Conservation (phyloP, 176 grass and related monocot genomes). For the Tillandsia fasciculata region DNA sequence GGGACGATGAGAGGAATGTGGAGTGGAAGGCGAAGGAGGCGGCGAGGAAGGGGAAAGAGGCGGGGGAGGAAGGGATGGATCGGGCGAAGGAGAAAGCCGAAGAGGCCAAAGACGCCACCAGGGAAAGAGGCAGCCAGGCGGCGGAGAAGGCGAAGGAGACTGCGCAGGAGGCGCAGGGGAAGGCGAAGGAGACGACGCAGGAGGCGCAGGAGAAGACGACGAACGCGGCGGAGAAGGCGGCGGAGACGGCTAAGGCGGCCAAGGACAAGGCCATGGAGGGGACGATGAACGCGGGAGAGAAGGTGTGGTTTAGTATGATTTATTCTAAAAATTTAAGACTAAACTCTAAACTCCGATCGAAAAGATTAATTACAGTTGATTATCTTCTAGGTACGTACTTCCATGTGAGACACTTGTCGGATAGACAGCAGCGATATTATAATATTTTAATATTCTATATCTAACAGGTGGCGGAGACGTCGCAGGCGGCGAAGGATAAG, state of each 20-base stretch:
- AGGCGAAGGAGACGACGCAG: neutral
- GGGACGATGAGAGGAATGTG: neutral
- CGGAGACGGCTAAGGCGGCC: slow-evolving; percentile 19
- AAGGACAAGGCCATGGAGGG: slow-evolving; percentile 25
- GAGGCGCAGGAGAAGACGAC: slow-evolving; percentile 8
- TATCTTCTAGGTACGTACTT: no score
- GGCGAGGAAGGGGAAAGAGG: neutral
- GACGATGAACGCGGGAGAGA: neutral
- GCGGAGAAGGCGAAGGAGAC: neutral
- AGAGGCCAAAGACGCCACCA: slow-evolving; percentile 8
- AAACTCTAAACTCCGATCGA: no score
- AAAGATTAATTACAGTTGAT: no score
- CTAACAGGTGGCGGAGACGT: slow-evolving; percentile 6
- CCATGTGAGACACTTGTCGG: no score
- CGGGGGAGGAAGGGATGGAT: neutral
- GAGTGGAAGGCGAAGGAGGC: neutral
- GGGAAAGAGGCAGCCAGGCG: neutral
- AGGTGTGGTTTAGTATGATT: no score
- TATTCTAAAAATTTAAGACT: no score
- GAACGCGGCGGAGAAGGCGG: slow-evolving; percentile 19
- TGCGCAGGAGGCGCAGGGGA: no score
- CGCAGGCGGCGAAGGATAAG: slow-evolving; percentile 12
- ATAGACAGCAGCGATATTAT: no score
- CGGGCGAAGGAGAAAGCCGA: neutral
- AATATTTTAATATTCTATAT: no score